Conservation (phyloP, 495 filamentous ascomycete genomes). For the Penicillium ucsense region DNA sequence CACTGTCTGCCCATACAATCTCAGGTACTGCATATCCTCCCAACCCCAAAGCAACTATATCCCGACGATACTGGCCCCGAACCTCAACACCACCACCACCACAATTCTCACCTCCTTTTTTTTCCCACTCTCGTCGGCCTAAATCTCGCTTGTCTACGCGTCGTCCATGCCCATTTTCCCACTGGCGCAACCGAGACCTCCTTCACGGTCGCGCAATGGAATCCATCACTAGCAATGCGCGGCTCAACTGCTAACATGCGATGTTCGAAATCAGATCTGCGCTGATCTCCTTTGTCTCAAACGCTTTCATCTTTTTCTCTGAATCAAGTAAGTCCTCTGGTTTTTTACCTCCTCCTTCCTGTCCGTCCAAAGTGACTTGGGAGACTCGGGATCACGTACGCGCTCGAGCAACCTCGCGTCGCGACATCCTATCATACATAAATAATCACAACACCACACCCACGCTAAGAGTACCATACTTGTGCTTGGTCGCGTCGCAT, state of each 20-base stretch:
- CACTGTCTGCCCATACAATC: slow-evolving; percentile 48
- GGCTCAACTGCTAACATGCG: slow-evolving; percentile 3
- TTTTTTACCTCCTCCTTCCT: neutral
- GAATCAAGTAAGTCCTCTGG: neutral
- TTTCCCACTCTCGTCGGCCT: slow-evolving; percentile 8
- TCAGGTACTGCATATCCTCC: slow-evolving; percentile 37
- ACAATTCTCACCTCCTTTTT: slow-evolving; percentile 14
- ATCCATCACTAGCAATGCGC: neutral
- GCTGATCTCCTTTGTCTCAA: slow-evolving; percentile 1
- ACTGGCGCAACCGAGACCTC: slow-evolving; percentile 8
- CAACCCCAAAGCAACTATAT: slow-evolving; percentile 15
- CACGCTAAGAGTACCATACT: neutral
- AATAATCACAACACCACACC: neutral
- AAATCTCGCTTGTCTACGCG: slow-evolving; percentile 5
- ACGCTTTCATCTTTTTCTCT: neutral
- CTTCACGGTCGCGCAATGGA: slow-evolving; percentile 6
- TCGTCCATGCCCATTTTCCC: slow-evolving; percentile 15
- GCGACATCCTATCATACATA: neutral
- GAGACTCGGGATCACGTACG: neutral
- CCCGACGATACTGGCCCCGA: slow-evolving; percentile 13
- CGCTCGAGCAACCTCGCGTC: neutral
- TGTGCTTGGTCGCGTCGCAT: neutral
- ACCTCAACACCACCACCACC: slow-evolving; percentile 10
- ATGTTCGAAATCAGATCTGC: neutral
- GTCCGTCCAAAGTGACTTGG: neutral